A percentile compares a stretch with the other conserved stretches of the same genome.
These are phyloP conservation scores for Leucaena leucocephala DNA, from an alignment of 306 rosid genomes.

Conservation along the genomic window DNA sequence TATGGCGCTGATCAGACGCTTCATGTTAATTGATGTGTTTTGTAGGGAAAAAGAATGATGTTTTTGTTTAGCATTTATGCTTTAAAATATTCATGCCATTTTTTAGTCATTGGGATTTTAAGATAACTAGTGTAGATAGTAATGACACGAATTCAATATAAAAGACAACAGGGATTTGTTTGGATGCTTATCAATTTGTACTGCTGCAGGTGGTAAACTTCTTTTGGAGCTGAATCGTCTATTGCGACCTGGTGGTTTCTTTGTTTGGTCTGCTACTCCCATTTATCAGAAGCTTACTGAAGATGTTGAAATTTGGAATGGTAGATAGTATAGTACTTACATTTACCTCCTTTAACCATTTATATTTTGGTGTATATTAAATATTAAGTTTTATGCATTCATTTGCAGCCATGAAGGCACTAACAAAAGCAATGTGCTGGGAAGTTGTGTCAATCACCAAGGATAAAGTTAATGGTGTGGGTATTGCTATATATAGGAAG, in stretches of 20 bases:
- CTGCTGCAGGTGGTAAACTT: conserved; percentile 92
- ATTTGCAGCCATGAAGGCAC: conserved; percentile 76
- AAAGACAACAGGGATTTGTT: conserved; percentile 17
- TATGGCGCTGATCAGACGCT: conserved; percentile 28
- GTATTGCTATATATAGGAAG: conserved; percentile 80
- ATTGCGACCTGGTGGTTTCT: conserved; percentile 96
- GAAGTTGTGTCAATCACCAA: conserved; percentile 72
- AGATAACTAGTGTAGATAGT: conserved; percentile 20
- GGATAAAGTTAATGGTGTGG: conserved; percentile 80
- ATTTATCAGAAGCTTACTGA: conserved; percentile 84
- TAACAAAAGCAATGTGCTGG: conserved; percentile 91
- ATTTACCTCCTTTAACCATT: conserved; percentile 27
- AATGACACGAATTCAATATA: conserved; percentile 13
- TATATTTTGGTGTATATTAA: conserved; percentile 9
- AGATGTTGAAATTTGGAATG: conserved; percentile 88
- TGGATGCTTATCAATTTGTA: conserved; percentile 35
- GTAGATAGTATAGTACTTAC: conserved; percentile 46
- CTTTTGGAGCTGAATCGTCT: conserved; percentile 93
- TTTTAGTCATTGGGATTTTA: conserved; percentile 22
- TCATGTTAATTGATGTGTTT: neutral
- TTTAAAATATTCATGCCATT: conserved; percentile 5
- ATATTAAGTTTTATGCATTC: conserved; percentile 34
- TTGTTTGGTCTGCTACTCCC: conserved; percentile 99
- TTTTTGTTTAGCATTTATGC: neutral
- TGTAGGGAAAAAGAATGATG: neutral